These are phyloP conservation scores for Aristolochia californica DNA, from an alignment of 164 flowering plant genomes.

Conservation along the genomic window DNA sequence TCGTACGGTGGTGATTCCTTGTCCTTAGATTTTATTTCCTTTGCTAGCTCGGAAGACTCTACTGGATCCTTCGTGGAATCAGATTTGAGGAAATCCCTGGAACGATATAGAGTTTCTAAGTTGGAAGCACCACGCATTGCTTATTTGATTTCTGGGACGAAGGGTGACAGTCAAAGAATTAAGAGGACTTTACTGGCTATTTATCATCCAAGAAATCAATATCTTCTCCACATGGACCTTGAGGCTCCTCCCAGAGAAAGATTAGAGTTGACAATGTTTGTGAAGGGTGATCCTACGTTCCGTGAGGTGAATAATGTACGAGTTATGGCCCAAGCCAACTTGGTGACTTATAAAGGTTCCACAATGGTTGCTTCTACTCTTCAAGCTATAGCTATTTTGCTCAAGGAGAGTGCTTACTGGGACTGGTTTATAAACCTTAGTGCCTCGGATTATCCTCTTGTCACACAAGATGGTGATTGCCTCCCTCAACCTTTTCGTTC, in stretches of 20 bases:
- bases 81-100: conserved; percentile 28
- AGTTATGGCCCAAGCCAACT: conserved; percentile 82
- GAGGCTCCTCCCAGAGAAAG: conserved; percentile 94
- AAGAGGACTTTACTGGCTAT: conserved; percentile 83
- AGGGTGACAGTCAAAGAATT: conserved; percentile 87
- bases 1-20: conserved; percentile 30
- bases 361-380: conserved; percentile 97
- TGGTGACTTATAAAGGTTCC: conserved; percentile 97
- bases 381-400: conserved; percentile 78
- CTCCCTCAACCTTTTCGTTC: neutral
- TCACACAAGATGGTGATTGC: conserved; percentile 92
- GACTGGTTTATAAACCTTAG: conserved; percentile 98
- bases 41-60: conserved; percentile 36
- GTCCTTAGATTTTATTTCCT: conserved; percentile 33
- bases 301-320: conserved; percentile 73
- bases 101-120: conserved; percentile 4
- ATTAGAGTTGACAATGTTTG: conserved; percentile 47
- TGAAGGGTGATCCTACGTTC: conserved; percentile 66
- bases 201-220: conserved; percentile 92
- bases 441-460: conserved; percentile 96
- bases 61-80: conserved; percentile 62
- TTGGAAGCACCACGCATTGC: conserved; percentile 59
- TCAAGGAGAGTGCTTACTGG: conserved; percentile 78
- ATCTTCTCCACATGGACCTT: conserved; percentile 87
- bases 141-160: conserved; percentile 89